Evolutionary conservation across 2,329 filamentous ascomycete genomes (phyloP).

Genomic region (Colletotrichum chlorophyti): DNA sequence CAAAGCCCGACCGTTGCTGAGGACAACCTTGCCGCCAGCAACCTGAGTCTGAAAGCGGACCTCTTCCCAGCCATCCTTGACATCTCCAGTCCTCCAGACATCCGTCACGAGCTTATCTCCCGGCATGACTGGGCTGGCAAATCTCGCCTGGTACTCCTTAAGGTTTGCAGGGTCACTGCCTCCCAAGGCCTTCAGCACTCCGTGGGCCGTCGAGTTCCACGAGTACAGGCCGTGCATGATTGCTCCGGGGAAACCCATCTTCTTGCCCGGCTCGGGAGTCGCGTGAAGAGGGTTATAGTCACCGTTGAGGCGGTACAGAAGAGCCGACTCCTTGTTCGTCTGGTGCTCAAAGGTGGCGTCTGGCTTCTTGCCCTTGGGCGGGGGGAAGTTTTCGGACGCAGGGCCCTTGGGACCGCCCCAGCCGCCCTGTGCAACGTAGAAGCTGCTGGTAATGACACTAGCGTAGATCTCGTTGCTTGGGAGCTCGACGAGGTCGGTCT

Average conservation of each 20-base stretch:
- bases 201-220: slow-evolving; percentile 82
- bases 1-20: slow-evolving; percentile 86
- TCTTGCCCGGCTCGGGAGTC: slow-evolving; percentile 80
- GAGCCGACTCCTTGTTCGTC: slow-evolving; percentile 74
- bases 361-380: slow-evolving; percentile 73
- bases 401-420: slow-evolving; percentile 95
- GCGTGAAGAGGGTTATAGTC: slow-evolving; percentile 96
- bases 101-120: slow-evolving; percentile 83
- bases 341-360: slow-evolving; percentile 75
- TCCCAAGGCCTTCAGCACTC: slow-evolving; percentile 75
- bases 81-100: slow-evolving; percentile 79
- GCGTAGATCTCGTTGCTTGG: slow-evolving; percentile 74
- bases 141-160: slow-evolving; percentile 87
- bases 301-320: slow-evolving; percentile 85
- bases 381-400: slow-evolving; percentile 78
- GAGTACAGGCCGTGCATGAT: slow-evolving; percentile 91
- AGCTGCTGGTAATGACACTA: slow-evolving; percentile 72
- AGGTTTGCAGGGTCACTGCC: slow-evolving; percentile 81
- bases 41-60: slow-evolving; percentile 81
- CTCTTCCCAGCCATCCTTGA: slow-evolving; percentile 76
- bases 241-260: slow-evolving; percentile 89
- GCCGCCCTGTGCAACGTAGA: slow-evolving; percentile 79
- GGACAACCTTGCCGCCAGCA: slow-evolving; percentile 80
- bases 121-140: slow-evolving; percentile 83
- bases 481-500: slow-evolving; percentile 78